Evolutionary conservation across 805 yeast species (phyloP).

Genomic region (Barnettozyma vustinii): DNA sequence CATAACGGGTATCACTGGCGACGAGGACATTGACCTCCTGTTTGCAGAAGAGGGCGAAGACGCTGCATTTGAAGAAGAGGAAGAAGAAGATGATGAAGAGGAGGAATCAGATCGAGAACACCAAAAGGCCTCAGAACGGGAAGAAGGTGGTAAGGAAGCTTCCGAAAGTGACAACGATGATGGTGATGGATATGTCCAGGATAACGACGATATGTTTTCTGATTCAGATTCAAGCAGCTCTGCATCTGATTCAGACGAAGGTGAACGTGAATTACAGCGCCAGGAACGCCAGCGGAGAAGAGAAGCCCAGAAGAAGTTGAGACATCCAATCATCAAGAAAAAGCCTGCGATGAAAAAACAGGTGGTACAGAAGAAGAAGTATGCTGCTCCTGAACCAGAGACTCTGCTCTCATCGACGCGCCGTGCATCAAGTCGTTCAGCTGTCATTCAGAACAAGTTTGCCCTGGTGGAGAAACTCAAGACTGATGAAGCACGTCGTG

Average conservation of each 20-base stretch:
- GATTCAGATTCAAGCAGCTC: constrained; percentile 4
- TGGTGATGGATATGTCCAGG: constrained; percentile 9
- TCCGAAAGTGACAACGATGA: constrained; percentile 25
- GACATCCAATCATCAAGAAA: constrained; percentile 30
- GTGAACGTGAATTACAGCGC: constrained; percentile 56
- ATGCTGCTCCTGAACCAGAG: constrained; percentile 41
- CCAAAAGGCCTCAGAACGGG: constrained; percentile 22
- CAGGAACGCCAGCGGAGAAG: constrained; percentile 34
- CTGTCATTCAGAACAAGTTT: constrained; percentile 73
- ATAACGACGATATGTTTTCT: constrained; percentile 12
- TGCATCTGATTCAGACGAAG: constrained; percentile 49
- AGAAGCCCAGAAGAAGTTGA: constrained; percentile 25
- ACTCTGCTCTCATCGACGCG: constrained; percentile 48
- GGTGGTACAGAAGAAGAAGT: constrained; percentile 29
- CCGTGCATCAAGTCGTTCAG: constrained; percentile 69
- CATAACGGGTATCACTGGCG: constrained; percentile 51
- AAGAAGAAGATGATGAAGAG: constrained; percentile 26
- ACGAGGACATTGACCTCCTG: constrained; percentile 65
- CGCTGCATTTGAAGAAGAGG: constrained; percentile 29
- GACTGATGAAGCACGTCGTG: constrained; percentile 58
- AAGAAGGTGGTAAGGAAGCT: not conserved
- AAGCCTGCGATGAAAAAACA: constrained; percentile 21
- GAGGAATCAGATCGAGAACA: constrained; percentile 27
- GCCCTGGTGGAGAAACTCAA: constrained; percentile 70
- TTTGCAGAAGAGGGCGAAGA: constrained; percentile 63